These are phyloP conservation scores for Alternaria infectoria DNA, from an alignment of 2,329 filamentous ascomycete species.

Conservation along the genomic window DNA sequence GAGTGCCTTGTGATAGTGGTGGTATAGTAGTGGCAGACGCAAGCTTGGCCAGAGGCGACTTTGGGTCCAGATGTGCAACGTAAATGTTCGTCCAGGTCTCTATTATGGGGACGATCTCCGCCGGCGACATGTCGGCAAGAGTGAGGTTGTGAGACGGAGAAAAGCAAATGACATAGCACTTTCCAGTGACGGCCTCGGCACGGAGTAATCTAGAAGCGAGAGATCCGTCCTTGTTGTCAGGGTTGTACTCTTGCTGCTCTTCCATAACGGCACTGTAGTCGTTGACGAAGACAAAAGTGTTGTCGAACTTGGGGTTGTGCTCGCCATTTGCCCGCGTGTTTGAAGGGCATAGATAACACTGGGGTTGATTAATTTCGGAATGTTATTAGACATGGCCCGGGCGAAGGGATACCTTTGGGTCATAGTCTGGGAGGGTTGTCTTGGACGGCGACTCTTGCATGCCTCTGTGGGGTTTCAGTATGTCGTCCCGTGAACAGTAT, in stretches of 20 bases:
- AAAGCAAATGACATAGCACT: conserved; percentile 97
- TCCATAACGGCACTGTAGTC: conserved; percentile 98
- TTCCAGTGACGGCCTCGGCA: conserved; percentile 86
- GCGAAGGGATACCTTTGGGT: conserved; percentile 60
- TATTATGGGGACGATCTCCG: conserved; percentile 81
- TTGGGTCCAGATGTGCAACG: conserved; percentile 75
- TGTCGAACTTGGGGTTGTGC: conserved; percentile 81
- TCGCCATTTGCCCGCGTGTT: conserved; percentile 90
- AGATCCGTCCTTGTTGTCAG: conserved; percentile 57
- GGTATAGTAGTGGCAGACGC: conserved; percentile 57
- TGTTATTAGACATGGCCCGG: not conserved
- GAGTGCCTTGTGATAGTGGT: conserved; percentile 53
- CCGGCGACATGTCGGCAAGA: conserved; percentile 82
- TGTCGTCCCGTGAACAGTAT: not conserved
- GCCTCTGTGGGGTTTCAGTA: conserved; percentile 45
- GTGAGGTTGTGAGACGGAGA: conserved; percentile 89
- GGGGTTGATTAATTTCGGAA: conserved; percentile 28
- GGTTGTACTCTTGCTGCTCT: conserved; percentile 79
- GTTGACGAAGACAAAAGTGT: conserved; percentile 94
- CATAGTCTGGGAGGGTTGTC: conserved; percentile 73
- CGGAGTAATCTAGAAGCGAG: conserved; percentile 77
- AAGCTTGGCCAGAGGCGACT: conserved; percentile 65
- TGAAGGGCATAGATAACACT: conserved; percentile 94
- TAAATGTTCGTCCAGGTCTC: conserved; percentile 94
- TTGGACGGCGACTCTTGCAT: conserved; percentile 56